These are phyloP conservation scores for Daldinia grandis DNA, from an alignment of 495 filamentous ascomycete genomes.

Conservation along the genomic window DNA sequence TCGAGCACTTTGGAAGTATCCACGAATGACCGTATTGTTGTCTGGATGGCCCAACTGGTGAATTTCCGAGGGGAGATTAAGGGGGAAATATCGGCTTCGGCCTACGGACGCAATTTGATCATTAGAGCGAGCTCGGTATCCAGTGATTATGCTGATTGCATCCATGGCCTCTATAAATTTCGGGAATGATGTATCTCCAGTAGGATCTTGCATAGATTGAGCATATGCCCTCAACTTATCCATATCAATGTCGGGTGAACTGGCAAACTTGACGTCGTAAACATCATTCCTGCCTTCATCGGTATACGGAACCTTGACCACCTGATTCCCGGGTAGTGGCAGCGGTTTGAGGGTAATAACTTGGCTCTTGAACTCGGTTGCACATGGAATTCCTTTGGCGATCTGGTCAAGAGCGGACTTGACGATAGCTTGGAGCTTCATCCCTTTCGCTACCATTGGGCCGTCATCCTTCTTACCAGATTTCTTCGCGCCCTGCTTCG, in stretches of 20 bases:
- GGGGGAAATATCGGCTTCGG: slow-evolving; percentile 54
- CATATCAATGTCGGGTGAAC: slow-evolving; percentile 52
- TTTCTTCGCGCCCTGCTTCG: not conserved
- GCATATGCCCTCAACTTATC: slow-evolving; percentile 62
- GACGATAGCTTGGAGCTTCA: slow-evolving; percentile 64
- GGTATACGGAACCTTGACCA: slow-evolving; percentile 52
- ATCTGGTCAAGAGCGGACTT: slow-evolving; percentile 54
- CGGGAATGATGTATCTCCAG: slow-evolving; percentile 51
- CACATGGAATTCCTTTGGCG: slow-evolving; percentile 44
- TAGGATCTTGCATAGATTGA: slow-evolving; percentile 50
- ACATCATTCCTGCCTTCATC: slow-evolving; percentile 55
- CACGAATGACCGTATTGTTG: slow-evolving; percentile 60
- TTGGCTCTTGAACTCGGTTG: slow-evolving; percentile 67
- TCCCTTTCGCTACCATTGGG: slow-evolving; percentile 53
- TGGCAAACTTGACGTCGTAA: slow-evolving; percentile 57
- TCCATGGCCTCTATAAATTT: slow-evolving; percentile 54
- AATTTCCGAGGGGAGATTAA: slow-evolving; percentile 38
- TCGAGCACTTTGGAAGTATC: slow-evolving; percentile 74
- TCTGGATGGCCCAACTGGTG: slow-evolving; percentile 30
- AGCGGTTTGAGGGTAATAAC: slow-evolving; percentile 56
- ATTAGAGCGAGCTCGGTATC: slow-evolving; percentile 50
- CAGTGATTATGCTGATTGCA: slow-evolving; percentile 59
- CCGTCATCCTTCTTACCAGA: slow-evolving; percentile 49
- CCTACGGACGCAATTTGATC: slow-evolving; percentile 48
- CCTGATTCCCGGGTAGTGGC: slow-evolving; percentile 41